A percentile compares a stretch with the other conserved stretches of the same genome.
Conservation (phyloP, 768 basidiomycete genomes). For the Dentipellis fragilis region DNA sequence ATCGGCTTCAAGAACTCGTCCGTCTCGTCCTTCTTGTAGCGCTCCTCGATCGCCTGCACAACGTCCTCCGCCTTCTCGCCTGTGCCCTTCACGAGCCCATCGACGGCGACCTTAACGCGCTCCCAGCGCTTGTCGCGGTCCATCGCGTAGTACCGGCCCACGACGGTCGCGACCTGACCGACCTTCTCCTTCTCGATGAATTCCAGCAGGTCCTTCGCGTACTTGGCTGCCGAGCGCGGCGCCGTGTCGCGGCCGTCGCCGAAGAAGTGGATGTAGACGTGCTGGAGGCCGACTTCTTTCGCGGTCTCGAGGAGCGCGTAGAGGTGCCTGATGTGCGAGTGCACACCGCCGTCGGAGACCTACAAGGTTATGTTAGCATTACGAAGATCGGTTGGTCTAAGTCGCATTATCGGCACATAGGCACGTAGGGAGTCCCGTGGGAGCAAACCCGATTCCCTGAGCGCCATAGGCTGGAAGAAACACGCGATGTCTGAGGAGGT, state of each 20-base stretch:
- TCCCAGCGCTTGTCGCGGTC: conserved; percentile 98
- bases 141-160: conserved; percentile 95
- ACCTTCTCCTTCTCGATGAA: conserved; percentile 71
- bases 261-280: conserved; percentile 89
- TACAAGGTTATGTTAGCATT: conserved; percentile 17
- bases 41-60: conserved; percentile 57
- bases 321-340: conserved; percentile 87
- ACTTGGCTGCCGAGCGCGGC: conserved; percentile 70
- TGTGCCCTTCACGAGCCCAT: conserved; percentile 66
- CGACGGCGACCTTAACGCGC: conserved; percentile 80
- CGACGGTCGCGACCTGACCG: conserved; percentile 75
- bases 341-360: conserved; percentile 95
- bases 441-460: neutral
- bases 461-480: neutral
- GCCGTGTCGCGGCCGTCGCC: conserved; percentile 94
- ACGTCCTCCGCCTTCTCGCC: conserved; percentile 50
- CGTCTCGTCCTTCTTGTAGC: conserved; percentile 78
- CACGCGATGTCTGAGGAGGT: neutral
- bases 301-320: conserved; percentile 87
- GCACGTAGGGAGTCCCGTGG: no score
- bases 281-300: conserved; percentile 73
- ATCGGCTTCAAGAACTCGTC: conserved; percentile 97
- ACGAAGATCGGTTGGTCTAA: no score
- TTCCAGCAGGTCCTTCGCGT: conserved; percentile 65
- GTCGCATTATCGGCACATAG: no score